Conservation (phyloP, 2,329 filamentous ascomycete species). For the Myrmaecium sp. region DNA sequence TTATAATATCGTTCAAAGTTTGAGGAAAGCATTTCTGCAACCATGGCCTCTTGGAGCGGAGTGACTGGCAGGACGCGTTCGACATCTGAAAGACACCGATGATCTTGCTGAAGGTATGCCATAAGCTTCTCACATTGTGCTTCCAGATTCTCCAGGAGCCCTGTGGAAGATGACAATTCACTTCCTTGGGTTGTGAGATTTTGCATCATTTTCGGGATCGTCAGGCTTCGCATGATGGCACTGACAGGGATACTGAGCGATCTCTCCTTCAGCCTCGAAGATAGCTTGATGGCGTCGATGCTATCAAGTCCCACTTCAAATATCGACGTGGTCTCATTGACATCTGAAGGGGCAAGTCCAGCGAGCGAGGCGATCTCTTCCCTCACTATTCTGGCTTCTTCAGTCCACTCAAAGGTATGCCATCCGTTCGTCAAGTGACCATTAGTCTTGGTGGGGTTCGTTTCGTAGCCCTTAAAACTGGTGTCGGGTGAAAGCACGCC, state of each 20-base stretch:
- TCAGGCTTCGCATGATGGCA: conserved; percentile 56
- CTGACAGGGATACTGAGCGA: conserved; percentile 52
- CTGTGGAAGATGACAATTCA: conserved; percentile 1
- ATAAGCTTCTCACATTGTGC: conserved; percentile 17
- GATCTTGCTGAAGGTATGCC: conserved; percentile 20
- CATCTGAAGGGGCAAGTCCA: conserved; percentile 29
- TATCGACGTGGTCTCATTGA: conserved; percentile 47
- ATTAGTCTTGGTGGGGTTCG: conserved; percentile 1
- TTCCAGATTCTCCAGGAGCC: conserved; percentile 9
- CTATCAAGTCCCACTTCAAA: conserved; percentile 80
- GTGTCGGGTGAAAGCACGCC: conserved; percentile 1
- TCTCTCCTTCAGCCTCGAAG: conserved; percentile 47
- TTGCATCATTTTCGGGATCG: conserved; percentile 42
- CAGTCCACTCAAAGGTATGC: conserved; percentile 40
- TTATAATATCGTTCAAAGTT: conserved; percentile 69
- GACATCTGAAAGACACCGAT: conserved; percentile 22
- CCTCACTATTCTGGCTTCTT: conserved; percentile 35
- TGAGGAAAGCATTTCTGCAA: conserved; percentile 65
- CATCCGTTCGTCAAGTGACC: conserved; percentile 8
- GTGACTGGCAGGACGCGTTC: conserved; percentile 57
- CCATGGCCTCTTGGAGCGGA: conserved; percentile 72
- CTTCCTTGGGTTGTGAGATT: conserved; percentile 6
- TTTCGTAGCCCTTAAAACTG: no score
- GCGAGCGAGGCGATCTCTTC: conserved; percentile 48
- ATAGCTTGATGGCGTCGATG: conserved; percentile 77